Conservation (phyloP, 805 yeast genomes). For the Ogataea methylovora region DNA sequence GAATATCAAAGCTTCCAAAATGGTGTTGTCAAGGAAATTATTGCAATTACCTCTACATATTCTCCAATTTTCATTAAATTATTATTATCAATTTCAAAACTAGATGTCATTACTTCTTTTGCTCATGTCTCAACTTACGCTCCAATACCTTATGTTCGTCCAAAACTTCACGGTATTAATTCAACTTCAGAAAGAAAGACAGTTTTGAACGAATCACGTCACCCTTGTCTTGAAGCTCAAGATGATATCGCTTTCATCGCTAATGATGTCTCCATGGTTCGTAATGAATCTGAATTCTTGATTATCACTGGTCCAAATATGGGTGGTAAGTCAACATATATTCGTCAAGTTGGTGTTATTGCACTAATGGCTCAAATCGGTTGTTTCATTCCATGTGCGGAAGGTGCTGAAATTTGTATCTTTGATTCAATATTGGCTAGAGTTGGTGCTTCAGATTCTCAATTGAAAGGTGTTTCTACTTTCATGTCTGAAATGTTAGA, state of each 20-base stretch:
- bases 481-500: slow-evolving; percentile 97
- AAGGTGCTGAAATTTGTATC: slow-evolving; percentile 68
- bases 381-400: slow-evolving; percentile 72
- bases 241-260: slow-evolving; percentile 88
- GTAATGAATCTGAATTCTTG: slow-evolving; percentile 55
- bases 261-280: slow-evolving; percentile 70
- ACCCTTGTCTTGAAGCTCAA: slow-evolving; percentile 90
- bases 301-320: slow-evolving; percentile 94
- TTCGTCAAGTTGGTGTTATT: slow-evolving; percentile 82
- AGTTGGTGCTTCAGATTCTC: slow-evolving; percentile 99
- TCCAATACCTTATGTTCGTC: slow-evolving; percentile 73
- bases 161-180: slow-evolving; percentile 49
- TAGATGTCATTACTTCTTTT: slow-evolving; percentile 81
- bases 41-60: slow-evolving; percentile 74
- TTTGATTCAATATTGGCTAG: slow-evolving; percentile 92
- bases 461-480: slow-evolving; percentile 92
- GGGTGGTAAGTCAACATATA: slow-evolving; percentile 96
- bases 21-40: slow-evolving; percentile 74
- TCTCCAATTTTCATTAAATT: slow-evolving; percentile 68
- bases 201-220: slow-evolving; percentile 69
- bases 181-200: slow-evolving; percentile 38
- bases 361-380: slow-evolving; percentile 87
- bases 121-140: slow-evolving; percentile 82
- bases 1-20: slow-evolving; percentile 73
- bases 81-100: slow-evolving; percentile 53